Evolutionary conservation across 495 filamentous ascomycete species (phyloP).

Genomic region (Symbiotaphrina buchneri): DNA sequence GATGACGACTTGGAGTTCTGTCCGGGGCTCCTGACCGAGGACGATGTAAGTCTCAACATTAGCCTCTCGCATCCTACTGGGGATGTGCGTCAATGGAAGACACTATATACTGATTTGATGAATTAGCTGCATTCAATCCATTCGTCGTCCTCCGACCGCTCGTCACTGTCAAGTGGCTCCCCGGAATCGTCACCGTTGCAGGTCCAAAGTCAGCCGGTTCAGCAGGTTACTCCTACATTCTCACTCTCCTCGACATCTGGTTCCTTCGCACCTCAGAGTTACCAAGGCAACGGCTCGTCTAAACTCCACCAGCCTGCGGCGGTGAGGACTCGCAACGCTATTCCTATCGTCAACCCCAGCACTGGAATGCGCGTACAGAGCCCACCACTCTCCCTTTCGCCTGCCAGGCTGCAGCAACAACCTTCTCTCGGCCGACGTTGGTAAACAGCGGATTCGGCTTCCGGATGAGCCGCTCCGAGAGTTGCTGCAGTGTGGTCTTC

Average conservation of each 20-base stretch:
- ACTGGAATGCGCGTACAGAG: slow-evolving; percentile 77
- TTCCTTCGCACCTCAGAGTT: slow-evolving; percentile 19
- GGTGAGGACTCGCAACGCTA: slow-evolving; percentile 79
- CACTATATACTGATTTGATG: slow-evolving; percentile 9
- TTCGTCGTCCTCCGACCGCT: slow-evolving; percentile 76
- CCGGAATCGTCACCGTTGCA: slow-evolving; percentile 78
- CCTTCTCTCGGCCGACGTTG: slow-evolving; percentile 30
- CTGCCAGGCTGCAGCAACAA: slow-evolving; percentile 63
- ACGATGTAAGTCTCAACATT: slow-evolving; percentile 55
- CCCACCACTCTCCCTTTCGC: slow-evolving; percentile 78
- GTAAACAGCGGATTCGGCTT: slow-evolving; percentile 16
- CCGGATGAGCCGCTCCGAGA: slow-evolving; percentile 2
- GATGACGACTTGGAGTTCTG: slow-evolving; percentile 97
- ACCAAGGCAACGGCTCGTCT: slow-evolving; percentile 26
- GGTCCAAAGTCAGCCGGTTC: slow-evolving; percentile 51
- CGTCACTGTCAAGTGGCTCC: slow-evolving; percentile 82
- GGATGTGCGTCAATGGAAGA: too few species aligned
- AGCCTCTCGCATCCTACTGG: too few species aligned
- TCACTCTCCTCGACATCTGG: slow-evolving; percentile 35
- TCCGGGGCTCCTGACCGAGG: slow-evolving; percentile 79
- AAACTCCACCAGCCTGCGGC: slow-evolving; percentile 77
- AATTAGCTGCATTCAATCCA: slow-evolving; percentile 82
- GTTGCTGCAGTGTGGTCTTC: background rate
- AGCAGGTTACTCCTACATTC: slow-evolving; percentile 56
- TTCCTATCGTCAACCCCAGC: slow-evolving; percentile 92